Percentiles rank a stretch among this genome's conserved stretches.
These are phyloP conservation scores for Nelumbo lutea DNA, from an alignment of 164 flowering plant genomes.

Conservation along the genomic window DNA sequence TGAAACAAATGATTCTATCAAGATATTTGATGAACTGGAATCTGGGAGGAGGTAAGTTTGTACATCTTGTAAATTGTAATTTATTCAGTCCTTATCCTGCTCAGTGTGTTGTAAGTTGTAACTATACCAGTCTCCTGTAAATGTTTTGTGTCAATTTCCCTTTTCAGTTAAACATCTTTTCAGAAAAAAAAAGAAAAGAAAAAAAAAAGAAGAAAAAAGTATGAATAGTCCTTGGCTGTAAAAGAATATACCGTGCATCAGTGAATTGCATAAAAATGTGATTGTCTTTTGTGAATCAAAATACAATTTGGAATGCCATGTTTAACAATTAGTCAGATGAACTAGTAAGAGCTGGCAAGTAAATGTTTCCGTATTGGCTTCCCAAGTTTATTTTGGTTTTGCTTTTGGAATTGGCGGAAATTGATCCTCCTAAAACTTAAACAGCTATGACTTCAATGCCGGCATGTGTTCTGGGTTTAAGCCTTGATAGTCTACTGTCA, in stretches of 20 bases:
- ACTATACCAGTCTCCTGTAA: neutral
- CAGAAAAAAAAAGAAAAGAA: no score
- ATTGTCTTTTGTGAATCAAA: neutral
- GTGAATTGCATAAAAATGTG: neutral
- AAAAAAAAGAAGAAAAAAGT: no score
- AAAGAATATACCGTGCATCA: neutral
- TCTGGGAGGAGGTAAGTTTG: slow-evolving; percentile 28
- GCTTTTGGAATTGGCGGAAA: no score
- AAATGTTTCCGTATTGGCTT: no score
- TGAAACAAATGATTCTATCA: slow-evolving; percentile 9
- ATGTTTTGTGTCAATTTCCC: neutral
- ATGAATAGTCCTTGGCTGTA: neutral
- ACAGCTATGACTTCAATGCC: no score
- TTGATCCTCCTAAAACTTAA: no score
- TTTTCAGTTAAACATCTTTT: neutral
- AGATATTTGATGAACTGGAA: slow-evolving; percentile 20
- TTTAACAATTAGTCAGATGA: no score
- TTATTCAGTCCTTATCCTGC: neutral
- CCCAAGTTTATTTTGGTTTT: no score
- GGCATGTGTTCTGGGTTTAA: no score
- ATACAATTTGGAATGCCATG: neutral
- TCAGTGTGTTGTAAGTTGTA: neutral
- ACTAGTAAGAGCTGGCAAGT: no score
- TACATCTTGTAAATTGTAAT: slow-evolving; percentile 1
- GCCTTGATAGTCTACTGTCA: no score